Evolutionary conservation across 1,284 basidiomycete genomes (phyloP), one percentile per base, ranked within the genome.

Genomic region (Hypsizygus ulmarius): DNA sequence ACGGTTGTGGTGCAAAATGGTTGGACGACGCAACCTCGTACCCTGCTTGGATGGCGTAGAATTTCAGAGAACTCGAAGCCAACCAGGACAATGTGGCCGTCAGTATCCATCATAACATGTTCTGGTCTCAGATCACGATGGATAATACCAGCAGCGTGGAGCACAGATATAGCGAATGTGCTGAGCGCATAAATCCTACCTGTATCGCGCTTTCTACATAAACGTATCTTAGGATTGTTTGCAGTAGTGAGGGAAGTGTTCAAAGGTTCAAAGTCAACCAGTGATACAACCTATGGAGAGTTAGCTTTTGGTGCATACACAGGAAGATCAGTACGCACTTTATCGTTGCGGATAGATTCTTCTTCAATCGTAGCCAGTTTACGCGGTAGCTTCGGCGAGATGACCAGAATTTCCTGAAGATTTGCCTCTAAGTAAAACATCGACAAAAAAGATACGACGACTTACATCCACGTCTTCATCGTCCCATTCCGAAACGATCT

Each of bases 81-180:
- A 9, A 79, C 80, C 5, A 90, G 67, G 5, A 88, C 74, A 33
- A 85, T 70, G 58, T 90, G 87, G 0, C 87, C 87, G 32, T 77
- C 70, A 12, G 65, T 60, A 51, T 81, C 79, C 39, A 91, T 76
- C 35, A 84, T 69, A 46, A 89, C 71, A 57, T 84, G 86, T 52
- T 81, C 80, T 3, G 80, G 80, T 47, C 76, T 76, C 41, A 83
- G 62, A 52, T 79, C 72, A 14, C 78, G 68, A 54, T 79, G 79
- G 36, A 75, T 64, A 35, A 79, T 75, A 5, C 75, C 75, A 12
- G 70, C 67, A 3, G 64, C 62, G 56, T 84, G 82, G 11, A 90
- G 64, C 38, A 75, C 73, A 41, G 79, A 74, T 15, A 88, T 66
- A 1, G 78, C 85, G 21, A 59, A 50, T 9, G 36, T 55, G 33